phyloP scores from a whole-genome alignment of 2,329 filamentous ascomycete species.

The Xylaria sp. region DNA sequence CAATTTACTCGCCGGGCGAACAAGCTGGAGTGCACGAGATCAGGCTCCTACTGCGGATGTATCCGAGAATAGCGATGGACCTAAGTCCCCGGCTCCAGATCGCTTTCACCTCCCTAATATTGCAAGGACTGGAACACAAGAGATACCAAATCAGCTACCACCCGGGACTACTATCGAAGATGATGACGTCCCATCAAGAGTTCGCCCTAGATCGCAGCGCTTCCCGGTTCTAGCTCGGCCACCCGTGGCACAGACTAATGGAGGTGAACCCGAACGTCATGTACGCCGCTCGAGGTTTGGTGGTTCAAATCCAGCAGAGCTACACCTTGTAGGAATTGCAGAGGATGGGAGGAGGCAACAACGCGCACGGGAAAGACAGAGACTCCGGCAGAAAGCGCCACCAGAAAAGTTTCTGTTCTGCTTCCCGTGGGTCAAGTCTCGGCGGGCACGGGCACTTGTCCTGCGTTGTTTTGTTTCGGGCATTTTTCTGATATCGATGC shows the following conservation, averaged over 20 bases:
- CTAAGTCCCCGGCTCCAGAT: conserved; percentile 52
- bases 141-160: conserved; percentile 42
- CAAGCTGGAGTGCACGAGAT: conserved; percentile 22
- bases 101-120: conserved; percentile 51
- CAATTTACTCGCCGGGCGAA: conserved; percentile 28
- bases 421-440: conserved; percentile 61
- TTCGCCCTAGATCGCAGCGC: conserved; percentile 23
- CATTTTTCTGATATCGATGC: conserved; percentile 61
- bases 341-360: conserved; percentile 48
- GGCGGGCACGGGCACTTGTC: conserved; percentile 59
- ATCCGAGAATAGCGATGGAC: conserved; percentile 48
- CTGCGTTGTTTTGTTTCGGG: conserved; percentile 70
- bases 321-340: conserved; percentile 52
- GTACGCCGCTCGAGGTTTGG: conserved; percentile 41
- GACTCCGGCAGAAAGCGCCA: conserved; percentile 29
- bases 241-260: conserved; percentile 30
- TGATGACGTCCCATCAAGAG: conserved; percentile 6
- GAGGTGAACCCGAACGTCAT: conserved; percentile 16
- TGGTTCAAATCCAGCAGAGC: conserved; percentile 55
- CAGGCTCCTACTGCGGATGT: conserved; percentile 15
- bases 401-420: conserved; percentile 58
- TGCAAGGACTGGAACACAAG: conserved; percentile 46
- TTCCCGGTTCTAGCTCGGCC: conserved; percentile 34
- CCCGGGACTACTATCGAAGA: conserved; percentile 15
- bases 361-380: conserved; percentile 21